Conservation (phyloP, 169 alveolate species). For the Plasmodium gallinaceum region DNA sequence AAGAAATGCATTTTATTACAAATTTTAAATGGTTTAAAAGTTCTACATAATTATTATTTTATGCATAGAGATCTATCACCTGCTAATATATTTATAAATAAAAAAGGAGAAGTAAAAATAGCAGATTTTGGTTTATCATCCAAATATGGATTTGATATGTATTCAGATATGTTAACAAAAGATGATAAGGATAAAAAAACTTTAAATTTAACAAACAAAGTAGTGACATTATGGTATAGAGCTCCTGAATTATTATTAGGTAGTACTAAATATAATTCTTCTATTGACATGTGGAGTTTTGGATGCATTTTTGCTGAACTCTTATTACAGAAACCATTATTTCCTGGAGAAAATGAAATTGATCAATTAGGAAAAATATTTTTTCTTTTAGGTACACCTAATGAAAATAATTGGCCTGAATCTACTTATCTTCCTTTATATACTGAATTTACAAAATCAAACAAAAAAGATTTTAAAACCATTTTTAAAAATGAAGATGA, state of each 20-base stretch:
- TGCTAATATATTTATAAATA: slow-evolving; percentile 88
- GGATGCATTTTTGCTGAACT: slow-evolving; percentile 96
- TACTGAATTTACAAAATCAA: slow-evolving; percentile 80
- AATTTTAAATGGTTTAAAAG: slow-evolving; percentile 84
- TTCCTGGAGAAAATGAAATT: slow-evolving; percentile 92
- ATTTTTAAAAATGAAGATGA: slow-evolving; percentile 74
- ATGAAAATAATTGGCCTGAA: slow-evolving; percentile 92
- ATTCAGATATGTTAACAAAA: slow-evolving; percentile 73
- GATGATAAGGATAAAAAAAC: slow-evolving; percentile 80
- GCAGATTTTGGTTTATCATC: slow-evolving; percentile 94
- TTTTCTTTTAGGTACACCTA: slow-evolving; percentile 90
- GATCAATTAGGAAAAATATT: slow-evolving; percentile 90
- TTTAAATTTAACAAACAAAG: slow-evolving; percentile 89
- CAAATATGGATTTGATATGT: slow-evolving; percentile 81
- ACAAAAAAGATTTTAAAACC: slow-evolving; percentile 73
- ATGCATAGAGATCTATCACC: slow-evolving; percentile 91
- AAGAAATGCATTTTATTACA: slow-evolving; percentile 90
- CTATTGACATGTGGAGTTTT: slow-evolving; percentile 95
- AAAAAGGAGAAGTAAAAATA: slow-evolving; percentile 87
- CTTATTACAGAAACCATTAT: slow-evolving; percentile 88
- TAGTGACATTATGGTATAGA: slow-evolving; percentile 96
- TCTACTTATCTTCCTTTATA: slow-evolving; percentile 84
- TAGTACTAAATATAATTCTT: slow-evolving; percentile 90
- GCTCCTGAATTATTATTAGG: slow-evolving; percentile 96
- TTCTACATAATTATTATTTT: slow-evolving; percentile 84